These are phyloP conservation scores for Sonneratia alba DNA, from an alignment of 345 rosid genomes.

Conservation along the genomic window DNA sequence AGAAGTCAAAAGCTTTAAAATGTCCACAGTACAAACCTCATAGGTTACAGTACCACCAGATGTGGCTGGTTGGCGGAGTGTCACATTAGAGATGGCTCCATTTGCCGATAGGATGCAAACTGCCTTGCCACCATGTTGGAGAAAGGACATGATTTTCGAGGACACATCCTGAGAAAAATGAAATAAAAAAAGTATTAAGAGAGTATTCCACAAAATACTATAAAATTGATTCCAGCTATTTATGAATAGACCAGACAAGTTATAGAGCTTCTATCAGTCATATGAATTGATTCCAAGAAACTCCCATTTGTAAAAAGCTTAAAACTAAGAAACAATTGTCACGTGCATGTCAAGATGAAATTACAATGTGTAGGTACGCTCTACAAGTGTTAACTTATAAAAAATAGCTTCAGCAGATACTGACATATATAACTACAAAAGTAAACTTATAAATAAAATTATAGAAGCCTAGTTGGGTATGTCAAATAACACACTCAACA, in stretches of 20 bases:
- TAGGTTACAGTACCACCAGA: conserved; percentile 66
- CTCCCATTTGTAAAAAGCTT: not conserved
- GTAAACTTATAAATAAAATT: no score
- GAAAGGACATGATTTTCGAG: conserved; percentile 52
- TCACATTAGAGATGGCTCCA: conserved; percentile 65
- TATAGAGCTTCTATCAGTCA: not conserved
- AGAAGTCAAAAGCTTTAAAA: not conserved
- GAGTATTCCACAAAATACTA: not conserved
- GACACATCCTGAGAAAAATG: conserved; percentile 43
- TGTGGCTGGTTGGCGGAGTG: conserved; percentile 54
- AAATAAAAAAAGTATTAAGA: conserved; percentile 1
- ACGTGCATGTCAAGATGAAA: no score
- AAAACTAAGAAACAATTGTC: not conserved
- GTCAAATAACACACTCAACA: not conserved
- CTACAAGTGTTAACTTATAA: not conserved
- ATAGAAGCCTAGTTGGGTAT: not conserved
- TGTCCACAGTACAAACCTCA: conserved; percentile 33
- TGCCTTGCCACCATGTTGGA: conserved; percentile 51
- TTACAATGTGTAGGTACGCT: not conserved
- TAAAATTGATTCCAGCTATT: not conserved
- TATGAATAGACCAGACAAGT: not conserved
- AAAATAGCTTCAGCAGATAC: not conserved
- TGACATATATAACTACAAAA: not conserved
- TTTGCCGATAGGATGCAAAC: conserved; percentile 56
- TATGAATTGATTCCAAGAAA: not conserved